These are phyloP conservation scores for Cordyceps militaris DNA, from an alignment of 2,329 filamentous ascomycete genomes.

Conservation along the genomic window DNA sequence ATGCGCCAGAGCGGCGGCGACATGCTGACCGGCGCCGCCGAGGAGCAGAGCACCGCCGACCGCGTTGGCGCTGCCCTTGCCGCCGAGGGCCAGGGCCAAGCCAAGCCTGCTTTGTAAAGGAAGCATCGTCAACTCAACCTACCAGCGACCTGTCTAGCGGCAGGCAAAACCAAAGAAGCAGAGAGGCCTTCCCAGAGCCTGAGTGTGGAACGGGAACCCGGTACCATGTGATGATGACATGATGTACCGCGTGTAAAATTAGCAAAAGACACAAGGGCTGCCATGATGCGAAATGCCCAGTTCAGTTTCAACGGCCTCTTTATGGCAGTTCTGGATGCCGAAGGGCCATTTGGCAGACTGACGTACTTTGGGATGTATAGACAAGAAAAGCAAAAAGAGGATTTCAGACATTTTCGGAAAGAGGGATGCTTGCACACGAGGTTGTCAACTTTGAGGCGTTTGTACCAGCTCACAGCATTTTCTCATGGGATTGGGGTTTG, in stretches of 20 bases:
- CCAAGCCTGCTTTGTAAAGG: conserved; percentile 44
- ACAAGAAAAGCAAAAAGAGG: conserved; percentile 1
- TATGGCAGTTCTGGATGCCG: background rate
- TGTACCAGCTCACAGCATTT: conserved; percentile 8
- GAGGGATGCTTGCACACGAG: conserved; percentile 1
- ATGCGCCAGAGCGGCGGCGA: conserved; percentile 91
- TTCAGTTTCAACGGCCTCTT: background rate
- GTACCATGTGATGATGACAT: conserved; percentile 8
- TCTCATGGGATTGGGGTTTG: conserved; percentile 4
- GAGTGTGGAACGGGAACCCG: background rate
- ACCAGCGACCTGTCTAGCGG: background rate
- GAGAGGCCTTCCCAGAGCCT: background rate
- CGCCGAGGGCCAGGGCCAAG: conserved; percentile 25
- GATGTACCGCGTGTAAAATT: conserved; percentile 8
- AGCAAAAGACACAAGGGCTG: background rate
- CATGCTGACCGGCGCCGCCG: conserved; percentile 44
- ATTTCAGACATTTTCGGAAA: background rate
- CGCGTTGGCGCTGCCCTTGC: conserved; percentile 45
- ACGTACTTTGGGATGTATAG: conserved; percentile 3
- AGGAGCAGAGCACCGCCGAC: conserved; percentile 39
- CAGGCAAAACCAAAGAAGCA: background rate
- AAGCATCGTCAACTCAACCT: background rate
- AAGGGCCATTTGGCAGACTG: background rate
- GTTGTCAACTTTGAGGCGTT: conserved; percentile 10
- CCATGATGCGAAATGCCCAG: background rate